Evolutionary conservation across 176 grass and related monocot genomes (phyloP).

Genomic region (Juncus inflexus): DNA sequence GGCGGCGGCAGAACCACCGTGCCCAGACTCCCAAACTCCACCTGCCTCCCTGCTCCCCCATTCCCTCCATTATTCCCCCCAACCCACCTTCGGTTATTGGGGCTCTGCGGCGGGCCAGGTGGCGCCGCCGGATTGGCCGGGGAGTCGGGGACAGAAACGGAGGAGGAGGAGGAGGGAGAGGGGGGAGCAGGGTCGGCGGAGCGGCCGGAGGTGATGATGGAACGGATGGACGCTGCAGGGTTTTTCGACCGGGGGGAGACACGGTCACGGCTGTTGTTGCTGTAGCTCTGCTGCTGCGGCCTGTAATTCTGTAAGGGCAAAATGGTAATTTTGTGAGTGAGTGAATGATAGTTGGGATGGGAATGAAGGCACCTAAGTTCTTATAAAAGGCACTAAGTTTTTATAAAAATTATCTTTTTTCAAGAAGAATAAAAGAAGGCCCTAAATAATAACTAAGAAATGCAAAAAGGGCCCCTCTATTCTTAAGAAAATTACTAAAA

Average conservation of each 20-base stretch:
- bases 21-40: constrained; percentile 4
- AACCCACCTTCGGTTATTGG: not conserved
- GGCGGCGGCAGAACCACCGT: constrained; percentile 9
- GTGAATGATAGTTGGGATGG: no score
- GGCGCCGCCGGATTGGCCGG: not conserved
- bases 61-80: not conserved
- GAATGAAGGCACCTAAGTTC: no score
- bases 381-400: no score
- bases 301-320: constrained; percentile 6
- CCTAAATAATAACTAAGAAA: no score
- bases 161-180: not conserved
- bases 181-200: not conserved
- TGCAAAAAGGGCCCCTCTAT: no score
- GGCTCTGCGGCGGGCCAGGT: constrained; percentile 5
- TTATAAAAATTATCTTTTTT: no score
- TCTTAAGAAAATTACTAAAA: no score
- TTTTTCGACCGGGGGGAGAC: constrained; percentile 8
- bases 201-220: constrained; percentile 7
- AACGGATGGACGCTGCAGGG: not conserved
- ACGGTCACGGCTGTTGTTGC: constrained; percentile 8
- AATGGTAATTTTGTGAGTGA: no score
- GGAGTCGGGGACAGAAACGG: constrained; percentile 6
- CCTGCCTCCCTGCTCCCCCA: not conserved
- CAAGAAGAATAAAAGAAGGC: no score
- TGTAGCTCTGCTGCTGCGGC: constrained; percentile 8